phyloP scores from a whole-genome alignment of 2,329 filamentous ascomycete genomes.

The Onygena corvina region DNA sequence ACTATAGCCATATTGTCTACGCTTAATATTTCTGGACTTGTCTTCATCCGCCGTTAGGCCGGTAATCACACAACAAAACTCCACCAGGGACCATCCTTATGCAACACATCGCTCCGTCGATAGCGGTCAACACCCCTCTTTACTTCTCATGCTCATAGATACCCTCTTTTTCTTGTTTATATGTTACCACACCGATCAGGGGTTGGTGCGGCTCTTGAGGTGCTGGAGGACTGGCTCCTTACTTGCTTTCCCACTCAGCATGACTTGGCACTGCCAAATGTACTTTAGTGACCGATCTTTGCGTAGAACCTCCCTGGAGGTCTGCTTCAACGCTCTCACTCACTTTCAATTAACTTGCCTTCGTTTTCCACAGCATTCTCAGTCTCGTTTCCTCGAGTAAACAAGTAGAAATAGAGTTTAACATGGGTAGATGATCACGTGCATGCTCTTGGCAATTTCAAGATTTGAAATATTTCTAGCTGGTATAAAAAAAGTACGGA shows the following conservation, averaged over 20 bases:
- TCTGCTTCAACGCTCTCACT: no score
- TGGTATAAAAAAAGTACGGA: not conserved
- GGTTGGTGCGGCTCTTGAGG: not conserved
- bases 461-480: not conserved
- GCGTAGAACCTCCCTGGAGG: no score
- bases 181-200: not conserved
- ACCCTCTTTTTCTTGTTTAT: not conserved
- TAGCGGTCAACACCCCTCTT: no score
- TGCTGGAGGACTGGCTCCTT: not conserved
- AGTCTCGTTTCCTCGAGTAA: not conserved
- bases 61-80: no score
- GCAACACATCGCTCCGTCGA: no score
- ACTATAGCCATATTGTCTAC: constrained; percentile 65
- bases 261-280: not conserved
- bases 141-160: no score
- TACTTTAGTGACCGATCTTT: not conserved
- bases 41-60: no score
- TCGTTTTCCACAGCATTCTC: no score
- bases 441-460: not conserved
- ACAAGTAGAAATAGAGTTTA: not conserved
- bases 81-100: no score
- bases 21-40: no score
- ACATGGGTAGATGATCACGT: not conserved
- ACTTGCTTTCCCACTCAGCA: not conserved
- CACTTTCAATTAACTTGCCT: no score